Evolutionary conservation across 225 moss, liverwort and hornwort genomes (phyloP).

Genomic region (Marchantia polymorpha): DNA sequence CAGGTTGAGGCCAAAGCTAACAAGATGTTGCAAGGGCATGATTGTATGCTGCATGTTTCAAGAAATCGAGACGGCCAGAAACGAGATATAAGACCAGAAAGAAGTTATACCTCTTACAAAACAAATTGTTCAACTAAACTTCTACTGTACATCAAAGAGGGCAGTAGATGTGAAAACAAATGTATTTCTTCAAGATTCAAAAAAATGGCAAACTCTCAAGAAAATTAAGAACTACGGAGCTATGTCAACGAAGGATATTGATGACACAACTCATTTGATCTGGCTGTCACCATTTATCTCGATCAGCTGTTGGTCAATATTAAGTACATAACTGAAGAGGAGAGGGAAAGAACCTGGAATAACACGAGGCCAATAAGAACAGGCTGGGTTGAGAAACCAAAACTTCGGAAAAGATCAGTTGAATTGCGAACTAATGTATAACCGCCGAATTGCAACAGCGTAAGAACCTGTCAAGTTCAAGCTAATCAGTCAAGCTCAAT

Average conservation of each 20-base stretch:
- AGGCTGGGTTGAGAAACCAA: constrained; percentile 86
- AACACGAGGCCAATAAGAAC: constrained; percentile 86
- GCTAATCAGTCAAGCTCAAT: background rate
- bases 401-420: constrained; percentile 71
- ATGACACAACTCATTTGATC: too few species aligned
- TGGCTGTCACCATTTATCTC: too few species aligned
- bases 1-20: constrained; percentile 88
- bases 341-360: constrained; percentile 59
- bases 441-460: constrained; percentile 92
- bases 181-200: too few species aligned
- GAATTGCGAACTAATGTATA: constrained; percentile 87
- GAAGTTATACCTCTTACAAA: too few species aligned
- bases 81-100: background rate
- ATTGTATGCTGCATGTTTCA: constrained; percentile 52
- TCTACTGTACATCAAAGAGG: too few species aligned
- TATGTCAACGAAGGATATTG: too few species aligned
- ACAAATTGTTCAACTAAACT: too few species aligned
- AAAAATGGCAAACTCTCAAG: too few species aligned
- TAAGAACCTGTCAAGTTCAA: constrained; percentile 55
- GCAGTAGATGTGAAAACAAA: too few species aligned
- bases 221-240: too few species aligned
- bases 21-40: constrained; percentile 82
- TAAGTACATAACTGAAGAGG: background rate
- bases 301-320: too few species aligned
- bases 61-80: background rate